Conservation (phyloP, 352 stramenopile species). For the Blastocystis sp. region DNA sequence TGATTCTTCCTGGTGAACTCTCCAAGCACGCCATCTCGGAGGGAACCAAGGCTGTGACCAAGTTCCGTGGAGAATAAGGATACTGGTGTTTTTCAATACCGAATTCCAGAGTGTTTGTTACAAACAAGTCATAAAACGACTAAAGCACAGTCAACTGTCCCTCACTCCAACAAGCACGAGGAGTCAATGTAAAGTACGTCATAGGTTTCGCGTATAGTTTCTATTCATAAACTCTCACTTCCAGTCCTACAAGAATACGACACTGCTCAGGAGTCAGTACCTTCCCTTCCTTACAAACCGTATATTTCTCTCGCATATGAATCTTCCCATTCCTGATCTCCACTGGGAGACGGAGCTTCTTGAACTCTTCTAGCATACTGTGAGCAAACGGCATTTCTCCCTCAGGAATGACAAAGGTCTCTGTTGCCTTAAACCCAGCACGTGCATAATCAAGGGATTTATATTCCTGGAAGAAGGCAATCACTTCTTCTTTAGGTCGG, state of each 20-base stretch:
- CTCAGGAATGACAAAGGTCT: constrained; percentile 84
- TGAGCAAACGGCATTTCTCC: constrained; percentile 87
- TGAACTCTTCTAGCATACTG: constrained; percentile 92
- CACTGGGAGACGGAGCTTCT: constrained; percentile 87
- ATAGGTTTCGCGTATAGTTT: constrained; percentile 72
- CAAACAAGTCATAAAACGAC: constrained; percentile 35
- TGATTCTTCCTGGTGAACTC: constrained; percentile 92
- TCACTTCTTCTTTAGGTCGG: constrained; percentile 80
- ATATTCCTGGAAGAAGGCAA: constrained; percentile 68
- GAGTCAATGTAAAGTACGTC: constrained; percentile 15
- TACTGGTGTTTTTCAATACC: constrained; percentile 62
- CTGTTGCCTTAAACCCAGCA: constrained; percentile 64
- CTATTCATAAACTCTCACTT: constrained; percentile 76
- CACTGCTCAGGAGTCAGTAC: constrained; percentile 89
- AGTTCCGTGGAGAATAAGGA: constrained; percentile 70
- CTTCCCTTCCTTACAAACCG: constrained; percentile 88
- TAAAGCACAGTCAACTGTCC: constrained; percentile 24
- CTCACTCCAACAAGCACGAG: constrained; percentile 5
- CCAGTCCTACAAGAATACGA: constrained; percentile 85
- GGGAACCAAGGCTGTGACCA: constrained; percentile 86
- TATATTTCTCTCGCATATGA: constrained; percentile 84
- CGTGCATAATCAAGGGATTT: constrained; percentile 54
- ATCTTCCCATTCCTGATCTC: constrained; percentile 91
- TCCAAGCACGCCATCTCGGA: constrained; percentile 94
- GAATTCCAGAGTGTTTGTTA: constrained; percentile 14